Base-by-base conservation (phyloP, 805 yeast genomes). In the Sungouiella blattae region DNA sequence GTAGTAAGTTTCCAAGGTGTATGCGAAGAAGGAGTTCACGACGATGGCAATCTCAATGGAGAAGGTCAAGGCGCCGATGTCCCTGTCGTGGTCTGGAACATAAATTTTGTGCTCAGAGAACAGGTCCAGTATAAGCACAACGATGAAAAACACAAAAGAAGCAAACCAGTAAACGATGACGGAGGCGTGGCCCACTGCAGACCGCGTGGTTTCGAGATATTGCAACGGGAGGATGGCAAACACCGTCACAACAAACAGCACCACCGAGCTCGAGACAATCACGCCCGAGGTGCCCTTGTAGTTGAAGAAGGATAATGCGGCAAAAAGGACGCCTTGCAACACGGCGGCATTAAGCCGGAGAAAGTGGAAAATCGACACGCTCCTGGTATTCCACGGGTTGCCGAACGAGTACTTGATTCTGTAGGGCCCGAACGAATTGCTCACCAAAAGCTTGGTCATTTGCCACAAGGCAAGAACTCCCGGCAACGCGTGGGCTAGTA, bases 371-470 rank as follows among this genome's bases (percentile, higher is more conserved):
- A 34, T 30, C 5, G 50, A 46, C 12, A 39, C 41, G 30, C 47
- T 45, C 30, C 41, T 35, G 13, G 33, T 26, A 28, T 32, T 44
- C 47, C 39, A 43, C 8, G 50, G 41, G 26, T 44, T 31, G 7
- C 60, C 60, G 28, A 55, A 55, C 20, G 54, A 40, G 41, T 52
- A 53, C 37, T 49, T 46, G 40, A 55, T 51, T 18, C 18, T 35
- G 36, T 45, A 40, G 6, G 50, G 49, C 6, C 58, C 58, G 24
- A 37, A 50, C 27, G 33, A 36, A 26, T 54, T 54, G 36, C 20
- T 29, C 28, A 44, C 36, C n/a, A 39, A 36, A 12, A 52, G 41
- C 21, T 26, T 32, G n/a, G 34, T 14, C 12, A 46, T 36, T 28
- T 55, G 59, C n/a, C 14, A 18, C 5, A 47, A n/a, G 2, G 37